Evolutionary conservation across 1,139 yeast genomes (phyloP), one percentile per base, ranked within the genome.

Genomic region (Williopsis jadinii): DNA sequence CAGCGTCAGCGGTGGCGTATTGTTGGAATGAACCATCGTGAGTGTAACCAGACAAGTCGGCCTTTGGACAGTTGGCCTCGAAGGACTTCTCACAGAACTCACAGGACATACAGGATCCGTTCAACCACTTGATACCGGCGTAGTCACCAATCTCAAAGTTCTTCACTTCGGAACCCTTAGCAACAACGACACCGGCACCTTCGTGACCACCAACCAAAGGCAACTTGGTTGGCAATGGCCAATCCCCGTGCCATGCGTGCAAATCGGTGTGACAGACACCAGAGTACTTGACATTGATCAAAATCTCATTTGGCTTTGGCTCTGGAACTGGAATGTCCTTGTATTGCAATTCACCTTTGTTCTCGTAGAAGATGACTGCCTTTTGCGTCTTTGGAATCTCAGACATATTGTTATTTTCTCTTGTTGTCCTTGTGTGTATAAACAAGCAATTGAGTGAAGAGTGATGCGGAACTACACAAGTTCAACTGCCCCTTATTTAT

Each of bases 201-300:
- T 77, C 83, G 60, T 77, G 83, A 53, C 78, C 77, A 55, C 88
- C 88, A 36, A 83, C 85, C 50, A 82, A 68, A 31, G 88, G 87
- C 51, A 80, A 70, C 61, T 81, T 81, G 53, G 79, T 71, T 35
- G 54, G 71, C 54, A 79, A 65, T 45, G 87, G 87, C 87, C 87
- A 80, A 60, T 81, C 87, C 60, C 87, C 87, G 58, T 79, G 75
- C 85, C 86, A 81, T 36, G 86, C 88, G 63, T 81, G 88, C 57
- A 81, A 71, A 60, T 81, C 88, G 37, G 87, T 81, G 67, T 81
- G 88, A 61, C 88, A 81, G 38, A 81, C 88, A 64, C 88, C 88
- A 10, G 87, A 80, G 67, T 79, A 81, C 63, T 78, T 77, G 57
- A 81, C 77, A 56, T 81, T 73, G 60, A 81, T 70, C 59, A 81